These are phyloP conservation scores for Colletotrichum acutatum DNA, from an alignment of 2,329 filamentous ascomycete species.

Conservation along the genomic window DNA sequence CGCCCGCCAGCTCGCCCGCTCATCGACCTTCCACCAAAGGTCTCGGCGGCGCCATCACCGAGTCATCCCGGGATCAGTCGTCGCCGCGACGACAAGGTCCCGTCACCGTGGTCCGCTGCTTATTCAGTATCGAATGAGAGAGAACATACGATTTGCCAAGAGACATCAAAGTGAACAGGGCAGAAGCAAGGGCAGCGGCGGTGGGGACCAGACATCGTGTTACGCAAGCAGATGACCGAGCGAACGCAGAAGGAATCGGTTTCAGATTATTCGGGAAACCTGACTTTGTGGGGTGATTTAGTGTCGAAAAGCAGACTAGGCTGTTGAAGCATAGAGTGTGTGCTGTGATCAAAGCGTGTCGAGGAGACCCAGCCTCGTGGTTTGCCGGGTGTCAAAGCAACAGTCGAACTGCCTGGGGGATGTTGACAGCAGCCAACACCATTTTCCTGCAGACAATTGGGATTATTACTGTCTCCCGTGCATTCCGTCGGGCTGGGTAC, in stretches of 20 bases:
- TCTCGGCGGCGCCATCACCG: neutral
- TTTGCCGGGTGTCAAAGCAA: conserved; percentile 9
- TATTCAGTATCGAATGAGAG: too few relatives aligned
- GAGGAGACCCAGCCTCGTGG: neutral
- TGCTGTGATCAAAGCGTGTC: conserved; percentile 13
- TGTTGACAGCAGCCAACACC: conserved; percentile 8
- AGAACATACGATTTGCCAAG: neutral
- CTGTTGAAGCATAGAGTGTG: neutral
- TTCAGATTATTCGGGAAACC: neutral
- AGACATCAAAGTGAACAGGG: neutral
- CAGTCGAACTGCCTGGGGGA: neutral
- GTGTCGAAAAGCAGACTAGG: neutral
- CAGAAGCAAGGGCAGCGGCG: neutral
- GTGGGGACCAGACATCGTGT: neutral
- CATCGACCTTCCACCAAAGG: neutral
- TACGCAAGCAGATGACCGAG: neutral
- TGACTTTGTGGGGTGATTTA: neutral
- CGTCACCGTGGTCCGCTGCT: neutral
- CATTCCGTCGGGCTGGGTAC: neutral
- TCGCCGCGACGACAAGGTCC: neutral
- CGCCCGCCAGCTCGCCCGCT: neutral
- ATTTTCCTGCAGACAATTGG: neutral
- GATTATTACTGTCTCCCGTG: neutral
- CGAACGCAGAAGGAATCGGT: neutral
- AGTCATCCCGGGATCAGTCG: neutral